phyloP scores from a whole-genome alignment of 2,329 filamentous ascomycete species.

The Xylariaceae sp. region DNA sequence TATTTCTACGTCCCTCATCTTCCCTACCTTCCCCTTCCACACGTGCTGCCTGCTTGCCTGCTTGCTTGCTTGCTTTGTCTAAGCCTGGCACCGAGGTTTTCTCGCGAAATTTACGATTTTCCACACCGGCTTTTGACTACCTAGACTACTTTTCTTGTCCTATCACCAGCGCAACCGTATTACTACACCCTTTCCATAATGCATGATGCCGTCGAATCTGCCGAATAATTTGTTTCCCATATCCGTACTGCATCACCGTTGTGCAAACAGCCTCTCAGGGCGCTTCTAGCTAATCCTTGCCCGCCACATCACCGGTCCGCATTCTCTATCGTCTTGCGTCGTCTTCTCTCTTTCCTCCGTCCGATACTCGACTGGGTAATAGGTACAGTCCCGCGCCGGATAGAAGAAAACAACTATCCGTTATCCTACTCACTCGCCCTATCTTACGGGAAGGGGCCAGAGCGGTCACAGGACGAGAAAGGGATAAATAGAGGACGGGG shows the following conservation, averaged over 20 bases:
- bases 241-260: constrained; percentile 30
- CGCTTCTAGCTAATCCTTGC: constrained; percentile 28
- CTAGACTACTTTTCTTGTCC: not conserved
- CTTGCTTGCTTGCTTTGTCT: too few species aligned
- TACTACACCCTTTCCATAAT: constrained; percentile 26
- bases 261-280: constrained; percentile 28
- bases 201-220: constrained; percentile 30
- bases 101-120: constrained; percentile 1
- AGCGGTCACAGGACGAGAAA: constrained; percentile 4
- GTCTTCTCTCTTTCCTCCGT: constrained; percentile 13
- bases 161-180: constrained; percentile 12
- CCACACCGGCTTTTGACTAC: not conserved
- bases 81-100: too few species aligned
- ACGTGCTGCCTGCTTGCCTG: constrained; percentile 5
- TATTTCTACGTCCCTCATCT: constrained; percentile 1
- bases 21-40: constrained; percentile 10
- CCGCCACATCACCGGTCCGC: constrained; percentile 28
- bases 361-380: constrained; percentile 8
- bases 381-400: not conserved
- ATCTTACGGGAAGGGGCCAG: not conserved
- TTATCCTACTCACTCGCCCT: not conserved
- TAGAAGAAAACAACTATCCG: not conserved
- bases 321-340: constrained; percentile 8
- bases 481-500: constrained; percentile 7
- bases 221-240: constrained; percentile 30